Evolutionary conservation across 805 yeast genomes (phyloP).

Genomic region (Zygosaccharomyces kombuchaensis): DNA sequence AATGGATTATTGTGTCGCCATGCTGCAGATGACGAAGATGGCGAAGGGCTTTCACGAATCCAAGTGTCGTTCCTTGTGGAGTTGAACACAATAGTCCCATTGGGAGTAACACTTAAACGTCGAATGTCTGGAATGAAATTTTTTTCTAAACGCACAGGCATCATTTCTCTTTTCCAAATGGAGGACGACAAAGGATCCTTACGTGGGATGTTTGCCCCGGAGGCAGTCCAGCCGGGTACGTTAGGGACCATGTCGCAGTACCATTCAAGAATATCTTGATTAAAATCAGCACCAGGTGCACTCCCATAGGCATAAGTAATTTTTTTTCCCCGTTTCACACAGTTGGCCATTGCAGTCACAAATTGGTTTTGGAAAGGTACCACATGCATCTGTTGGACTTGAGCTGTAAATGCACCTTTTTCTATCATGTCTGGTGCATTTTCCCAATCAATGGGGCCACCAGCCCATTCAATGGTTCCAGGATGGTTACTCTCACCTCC

Average conservation of each 20-base stretch:
- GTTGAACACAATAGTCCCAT: slow-evolving; percentile 9
- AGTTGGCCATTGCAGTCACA: slow-evolving; percentile 12
- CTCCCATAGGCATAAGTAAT: slow-evolving; percentile 12
- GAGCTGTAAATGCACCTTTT: slow-evolving; percentile 72
- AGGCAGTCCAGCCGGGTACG: slow-evolving; percentile 8
- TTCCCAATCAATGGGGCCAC: slow-evolving; percentile 83
- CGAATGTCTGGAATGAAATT: slow-evolving; percentile 10
- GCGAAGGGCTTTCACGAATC: background rate
- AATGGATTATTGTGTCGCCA: slow-evolving; percentile 3
- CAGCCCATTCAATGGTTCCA: slow-evolving; percentile 83
- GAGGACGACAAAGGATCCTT: background rate
- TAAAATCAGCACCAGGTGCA: slow-evolving; percentile 6
- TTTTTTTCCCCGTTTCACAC: slow-evolving; percentile 8
- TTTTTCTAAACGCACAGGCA: slow-evolving; percentile 5
- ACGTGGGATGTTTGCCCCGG: slow-evolving; percentile 12
- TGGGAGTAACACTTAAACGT: slow-evolving; percentile 2
- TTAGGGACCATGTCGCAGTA: slow-evolving; percentile 20
- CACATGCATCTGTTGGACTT: slow-evolving; percentile 52
- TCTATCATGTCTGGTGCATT: slow-evolving; percentile 59
- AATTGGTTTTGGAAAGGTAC: slow-evolving; percentile 50
- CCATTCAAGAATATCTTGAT: slow-evolving; percentile 18
- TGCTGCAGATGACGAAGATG: background rate
- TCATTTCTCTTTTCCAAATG: slow-evolving; percentile 1
- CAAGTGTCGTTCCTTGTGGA: slow-evolving; percentile 3
- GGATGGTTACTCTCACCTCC: slow-evolving; percentile 49